These are phyloP conservation scores for Kregervanrija pseudodelftensis DNA, from an alignment of 805 yeast genomes.

Conservation along the genomic window DNA sequence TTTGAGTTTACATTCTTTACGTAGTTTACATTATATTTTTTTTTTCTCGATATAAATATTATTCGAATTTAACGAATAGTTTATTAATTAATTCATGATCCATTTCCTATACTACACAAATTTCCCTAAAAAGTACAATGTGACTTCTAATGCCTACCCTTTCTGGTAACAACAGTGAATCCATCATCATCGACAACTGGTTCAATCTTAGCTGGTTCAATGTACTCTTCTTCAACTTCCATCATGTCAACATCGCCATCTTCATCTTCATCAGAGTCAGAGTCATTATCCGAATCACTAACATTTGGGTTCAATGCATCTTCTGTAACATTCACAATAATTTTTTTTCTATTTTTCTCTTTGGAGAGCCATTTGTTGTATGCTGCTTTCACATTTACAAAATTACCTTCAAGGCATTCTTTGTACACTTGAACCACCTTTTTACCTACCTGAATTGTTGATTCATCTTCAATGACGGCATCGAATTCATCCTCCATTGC, in stretches of 20 bases:
- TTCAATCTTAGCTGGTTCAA: constrained; percentile 34
- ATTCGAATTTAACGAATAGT: too few relatives aligned
- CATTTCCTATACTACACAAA: too few relatives aligned
- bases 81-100: too few relatives aligned
- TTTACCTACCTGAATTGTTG: constrained; percentile 69
- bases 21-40: too few relatives aligned
- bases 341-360: constrained; percentile 32
- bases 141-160: constrained; percentile 35
- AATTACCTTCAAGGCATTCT: constrained; percentile 51
- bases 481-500: constrained; percentile 97
- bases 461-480: constrained; percentile 79
- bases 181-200: constrained; percentile 93
- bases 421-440: constrained; percentile 59
- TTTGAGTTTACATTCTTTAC: too few relatives aligned
- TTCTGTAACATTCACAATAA: constrained; percentile 40
- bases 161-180: constrained; percentile 77
- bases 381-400: constrained; percentile 46
- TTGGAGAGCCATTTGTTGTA: constrained; percentile 55
- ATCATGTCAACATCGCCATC: constrained; percentile 34
- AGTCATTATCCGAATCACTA: constrained; percentile 35
- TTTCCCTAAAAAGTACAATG: too few relatives aligned
- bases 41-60: too few relatives aligned
- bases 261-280: too few relatives aligned
- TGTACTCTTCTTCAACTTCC: constrained; percentile 29
- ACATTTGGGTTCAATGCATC: constrained; percentile 61